These are phyloP conservation scores for Suillus weaverae DNA, from an alignment of 768 basidiomycete genomes.

Conservation along the genomic window DNA sequence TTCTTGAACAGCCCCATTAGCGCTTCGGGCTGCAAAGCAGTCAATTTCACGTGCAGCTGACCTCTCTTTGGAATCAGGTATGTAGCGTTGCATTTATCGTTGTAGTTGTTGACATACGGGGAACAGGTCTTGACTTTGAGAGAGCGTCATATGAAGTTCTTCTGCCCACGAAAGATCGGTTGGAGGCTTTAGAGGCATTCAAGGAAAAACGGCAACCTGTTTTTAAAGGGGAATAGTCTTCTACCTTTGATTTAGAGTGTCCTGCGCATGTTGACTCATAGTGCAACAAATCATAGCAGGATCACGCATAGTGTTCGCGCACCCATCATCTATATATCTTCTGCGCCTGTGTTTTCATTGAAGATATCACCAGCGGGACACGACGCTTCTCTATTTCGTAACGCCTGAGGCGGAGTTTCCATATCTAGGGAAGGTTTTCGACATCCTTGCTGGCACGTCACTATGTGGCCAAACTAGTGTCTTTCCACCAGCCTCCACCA, in stretches of 20 bases:
- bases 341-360: background rate
- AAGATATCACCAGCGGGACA: background rate
- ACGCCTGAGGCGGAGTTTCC: background rate
- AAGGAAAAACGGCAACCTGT: constrained; percentile 76
- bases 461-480: background rate
- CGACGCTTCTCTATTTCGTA: background rate
- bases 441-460: background rate
- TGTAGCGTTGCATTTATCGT: constrained; percentile 5
- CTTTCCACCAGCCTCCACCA: background rate
- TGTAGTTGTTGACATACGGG: constrained; percentile 3
- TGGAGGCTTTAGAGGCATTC: constrained; percentile 86
- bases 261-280: background rate
- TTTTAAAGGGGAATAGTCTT: constrained; percentile 72
- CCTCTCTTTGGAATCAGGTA: constrained; percentile 74
- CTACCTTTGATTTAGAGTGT: background rate
- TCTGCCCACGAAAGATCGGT: constrained; percentile 69
- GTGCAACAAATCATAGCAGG: background rate
- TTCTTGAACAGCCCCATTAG: constrained; percentile 66
- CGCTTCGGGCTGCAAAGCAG: constrained; percentile 84
- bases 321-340: background rate
- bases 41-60: constrained; percentile 82
- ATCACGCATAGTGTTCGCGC: background rate
- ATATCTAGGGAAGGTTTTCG: background rate
- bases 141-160: constrained; percentile 81
- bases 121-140: constrained; percentile 86